Evolutionary conservation across 441 rosid genomes (phyloP), one percentile per base, ranked within the genome.

Genomic region (Bocquillonia castaneifolia): DNA sequence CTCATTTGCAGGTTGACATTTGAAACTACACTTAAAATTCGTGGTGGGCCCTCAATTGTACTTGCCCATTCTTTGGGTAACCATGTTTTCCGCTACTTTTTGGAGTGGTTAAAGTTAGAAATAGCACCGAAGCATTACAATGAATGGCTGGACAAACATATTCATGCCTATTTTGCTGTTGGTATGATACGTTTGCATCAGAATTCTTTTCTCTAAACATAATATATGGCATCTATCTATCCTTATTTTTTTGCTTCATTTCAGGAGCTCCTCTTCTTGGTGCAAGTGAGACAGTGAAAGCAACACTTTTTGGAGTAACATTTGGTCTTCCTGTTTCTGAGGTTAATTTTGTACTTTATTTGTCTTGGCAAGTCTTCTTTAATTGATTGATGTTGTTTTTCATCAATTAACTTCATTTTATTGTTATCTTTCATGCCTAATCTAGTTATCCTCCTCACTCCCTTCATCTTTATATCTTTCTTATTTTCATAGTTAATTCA

Each of bases 51-150:
- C 62, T 84, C 96, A 13, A 56, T 94, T 68, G 98, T 94, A 23
- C 86, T 94, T 87, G 99, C 89, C 50, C 99, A 94, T 86, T 94
- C 99, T 59, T 70, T 94, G 92, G 99, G 99, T 56, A 94, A 92
- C 83, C 63, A 85, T 77, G 99, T 94, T 60, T 94, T 94, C 72
- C 92, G 98, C 50, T 94, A 94, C 86, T 94, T 92, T 78, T 75
- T 94, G 72, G 99, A 94, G 83, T 94, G 99, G 99, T 71, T 94
- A 77, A 94, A 90, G 84, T 91, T 94, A 32, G 98, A 94, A 86
- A 87, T 94, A 80, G 98, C 98, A 31, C 99, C 99, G 60, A 94
- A 88, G 74, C 92, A 86, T 57, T 94, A 94, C 77, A 73, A 77
- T 59, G 73, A 77, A 77, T 94, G 99, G 99, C 88, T 92, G 80